Evolutionary conservation across 2,329 filamentous ascomycete species (phyloP).

Genomic region (Dactylellina cionopaga): DNA sequence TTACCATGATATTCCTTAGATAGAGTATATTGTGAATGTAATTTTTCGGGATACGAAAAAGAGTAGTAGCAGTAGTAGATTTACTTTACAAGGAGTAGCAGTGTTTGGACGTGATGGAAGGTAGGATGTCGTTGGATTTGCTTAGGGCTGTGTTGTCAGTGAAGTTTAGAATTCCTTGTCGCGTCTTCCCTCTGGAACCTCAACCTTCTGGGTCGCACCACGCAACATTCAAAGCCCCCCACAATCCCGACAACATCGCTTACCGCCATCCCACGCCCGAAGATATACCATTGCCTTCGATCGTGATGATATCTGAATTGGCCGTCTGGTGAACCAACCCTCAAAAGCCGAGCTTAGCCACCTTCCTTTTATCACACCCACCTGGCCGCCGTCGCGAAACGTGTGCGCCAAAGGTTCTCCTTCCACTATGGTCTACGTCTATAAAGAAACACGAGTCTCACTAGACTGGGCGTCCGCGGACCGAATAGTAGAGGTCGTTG

Average conservation of each 20-base stretch:
- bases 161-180: slow-evolving; percentile 44
- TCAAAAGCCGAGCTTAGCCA: slow-evolving; percentile 5
- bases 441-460: slow-evolving; percentile 87
- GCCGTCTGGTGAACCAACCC: neutral
- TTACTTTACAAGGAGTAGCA: too few species aligned
- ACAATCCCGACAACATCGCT: neutral
- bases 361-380: neutral
- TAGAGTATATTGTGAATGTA: too few species aligned
- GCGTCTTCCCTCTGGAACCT: slow-evolving; percentile 47
- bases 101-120: too few species aligned
- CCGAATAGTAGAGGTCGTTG: slow-evolving; percentile 61
- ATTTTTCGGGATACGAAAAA: too few species aligned
- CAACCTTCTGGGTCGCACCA: slow-evolving; percentile 26
- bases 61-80: too few species aligned
- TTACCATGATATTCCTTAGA: too few species aligned
- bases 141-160: slow-evolving; percentile 27
- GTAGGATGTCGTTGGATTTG: slow-evolving; percentile 13
- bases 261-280: slow-evolving; percentile 13
- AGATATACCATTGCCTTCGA: slow-evolving; percentile 13
- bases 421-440: slow-evolving; percentile 64
- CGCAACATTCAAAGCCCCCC: slow-evolving; percentile 16
- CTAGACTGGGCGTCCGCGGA: slow-evolving; percentile 69
- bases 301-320: slow-evolving; percentile 10
- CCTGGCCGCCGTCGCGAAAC: slow-evolving; percentile 18
- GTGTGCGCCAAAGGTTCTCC: slow-evolving; percentile 27